Evolutionary conservation across 208 protist genomes (phyloP).

Genomic region (Leishmania aethiopica): DNA sequence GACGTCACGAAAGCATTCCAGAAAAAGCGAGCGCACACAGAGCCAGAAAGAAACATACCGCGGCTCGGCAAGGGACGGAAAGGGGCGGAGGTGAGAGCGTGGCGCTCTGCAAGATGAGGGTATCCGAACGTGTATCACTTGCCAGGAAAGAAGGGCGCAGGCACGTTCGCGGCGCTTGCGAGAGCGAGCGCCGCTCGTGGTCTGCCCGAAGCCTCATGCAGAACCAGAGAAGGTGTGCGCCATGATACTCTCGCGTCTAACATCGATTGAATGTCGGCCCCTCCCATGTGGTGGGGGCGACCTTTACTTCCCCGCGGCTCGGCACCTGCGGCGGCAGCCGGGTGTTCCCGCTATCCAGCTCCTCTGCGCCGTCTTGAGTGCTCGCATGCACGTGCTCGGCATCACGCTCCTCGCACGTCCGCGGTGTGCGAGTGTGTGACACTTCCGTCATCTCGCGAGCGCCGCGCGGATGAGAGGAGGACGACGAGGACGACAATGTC

Average conservation of each 20-base stretch:
- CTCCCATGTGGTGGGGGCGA: background rate
- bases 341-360: slow-evolving; percentile 2
- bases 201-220: background rate
- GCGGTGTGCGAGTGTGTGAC: background rate
- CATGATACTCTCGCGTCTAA: background rate
- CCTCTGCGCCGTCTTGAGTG: background rate
- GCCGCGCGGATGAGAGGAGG: background rate
- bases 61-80: too few species aligned
- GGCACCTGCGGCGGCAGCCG: background rate
- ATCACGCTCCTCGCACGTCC: slow-evolving; percentile 1
- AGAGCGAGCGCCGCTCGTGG: background rate
- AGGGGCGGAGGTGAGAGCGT: background rate
- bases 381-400: background rate
- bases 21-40: background rate
- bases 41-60: background rate
- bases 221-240: background rate
- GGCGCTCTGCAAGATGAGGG: background rate
- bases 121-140: background rate
- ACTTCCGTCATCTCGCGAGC: background rate
- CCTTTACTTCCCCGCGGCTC: background rate
- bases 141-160: background rate
- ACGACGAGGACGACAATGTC: slow-evolving; percentile 6
- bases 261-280: background rate
- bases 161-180: background rate
- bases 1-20: background rate